Conservation (phyloP, 192 early-diverging fungal genomes). For the Entomortierella beljakovae region DNA sequence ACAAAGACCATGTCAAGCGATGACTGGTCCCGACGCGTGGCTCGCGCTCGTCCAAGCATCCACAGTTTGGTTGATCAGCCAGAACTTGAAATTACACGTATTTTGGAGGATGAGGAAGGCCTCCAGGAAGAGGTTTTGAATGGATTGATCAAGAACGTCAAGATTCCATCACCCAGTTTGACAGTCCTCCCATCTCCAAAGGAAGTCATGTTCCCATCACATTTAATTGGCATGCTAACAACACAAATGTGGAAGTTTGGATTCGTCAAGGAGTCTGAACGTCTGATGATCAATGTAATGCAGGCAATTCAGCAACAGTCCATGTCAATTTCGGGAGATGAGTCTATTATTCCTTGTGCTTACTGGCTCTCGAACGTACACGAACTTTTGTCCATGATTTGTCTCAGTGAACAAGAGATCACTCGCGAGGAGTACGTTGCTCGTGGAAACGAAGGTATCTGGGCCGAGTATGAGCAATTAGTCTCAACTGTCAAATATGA, state of each 20-base stretch:
- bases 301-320: conserved; percentile 80
- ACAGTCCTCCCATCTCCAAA: conserved; percentile 80
- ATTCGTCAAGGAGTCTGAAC: conserved; percentile 83
- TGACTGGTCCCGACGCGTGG: conserved; percentile 45
- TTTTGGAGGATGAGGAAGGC: conserved; percentile 72
- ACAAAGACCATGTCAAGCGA: conserved; percentile 52
- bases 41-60: conserved; percentile 48
- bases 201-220: conserved; percentile 97
- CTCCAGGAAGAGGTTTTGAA: conserved; percentile 87
- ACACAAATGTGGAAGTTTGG: conserved; percentile 91
- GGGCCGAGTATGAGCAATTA: conserved; percentile 79
- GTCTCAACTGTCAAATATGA: conserved; percentile 91
- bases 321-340: conserved; percentile 77
- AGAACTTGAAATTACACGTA: conserved; percentile 65
- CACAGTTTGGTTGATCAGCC: conserved; percentile 56
- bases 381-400: conserved; percentile 93
- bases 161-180: conserved; percentile 87
- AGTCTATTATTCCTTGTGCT: conserved; percentile 80
- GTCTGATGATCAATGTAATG: conserved; percentile 89
- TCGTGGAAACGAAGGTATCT: conserved; percentile 66
- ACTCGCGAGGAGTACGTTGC: conserved; percentile 74
- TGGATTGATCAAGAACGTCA: conserved; percentile 88
- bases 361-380: conserved; percentile 99
- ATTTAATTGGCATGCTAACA: conserved; percentile 87
- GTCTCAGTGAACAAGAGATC: conserved; percentile 77